Conservation (phyloP, 306 rosid species). For the Ceratonia siliqua region DNA sequence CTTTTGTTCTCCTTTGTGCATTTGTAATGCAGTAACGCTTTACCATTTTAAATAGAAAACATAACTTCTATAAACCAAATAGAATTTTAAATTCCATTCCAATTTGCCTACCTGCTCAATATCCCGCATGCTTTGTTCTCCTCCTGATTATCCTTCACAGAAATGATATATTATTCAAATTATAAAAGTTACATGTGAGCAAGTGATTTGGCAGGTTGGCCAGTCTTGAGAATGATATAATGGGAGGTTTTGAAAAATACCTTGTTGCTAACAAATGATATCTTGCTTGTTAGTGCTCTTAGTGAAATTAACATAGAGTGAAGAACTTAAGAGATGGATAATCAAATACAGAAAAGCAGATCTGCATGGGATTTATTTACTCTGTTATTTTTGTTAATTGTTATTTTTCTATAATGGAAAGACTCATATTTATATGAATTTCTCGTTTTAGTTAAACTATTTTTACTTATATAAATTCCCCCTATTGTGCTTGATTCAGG, state of each 20-base stretch:
- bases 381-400: background rate
- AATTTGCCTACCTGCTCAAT: background rate
- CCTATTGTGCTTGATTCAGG: conserved; percentile 52
- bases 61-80: background rate
- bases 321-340: background rate
- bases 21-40: background rate
- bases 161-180: background rate
- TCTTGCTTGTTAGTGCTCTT: background rate
- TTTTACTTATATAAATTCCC: background rate
- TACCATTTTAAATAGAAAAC: background rate
- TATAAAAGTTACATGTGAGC: background rate
- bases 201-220: background rate
- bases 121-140: background rate
- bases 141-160: background rate
- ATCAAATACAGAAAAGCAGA: background rate
- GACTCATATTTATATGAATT: background rate
- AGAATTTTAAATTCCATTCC: background rate
- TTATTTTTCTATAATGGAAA: background rate
- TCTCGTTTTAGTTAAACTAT: background rate
- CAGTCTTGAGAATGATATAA: background rate
- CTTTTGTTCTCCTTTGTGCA: background rate
- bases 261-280: background rate
- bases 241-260: background rate
- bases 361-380: background rate
- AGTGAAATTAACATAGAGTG: background rate